These are phyloP conservation scores for Calonectria henricotiae DNA, from an alignment of 2,329 filamentous ascomycete genomes.

Conservation along the genomic window DNA sequence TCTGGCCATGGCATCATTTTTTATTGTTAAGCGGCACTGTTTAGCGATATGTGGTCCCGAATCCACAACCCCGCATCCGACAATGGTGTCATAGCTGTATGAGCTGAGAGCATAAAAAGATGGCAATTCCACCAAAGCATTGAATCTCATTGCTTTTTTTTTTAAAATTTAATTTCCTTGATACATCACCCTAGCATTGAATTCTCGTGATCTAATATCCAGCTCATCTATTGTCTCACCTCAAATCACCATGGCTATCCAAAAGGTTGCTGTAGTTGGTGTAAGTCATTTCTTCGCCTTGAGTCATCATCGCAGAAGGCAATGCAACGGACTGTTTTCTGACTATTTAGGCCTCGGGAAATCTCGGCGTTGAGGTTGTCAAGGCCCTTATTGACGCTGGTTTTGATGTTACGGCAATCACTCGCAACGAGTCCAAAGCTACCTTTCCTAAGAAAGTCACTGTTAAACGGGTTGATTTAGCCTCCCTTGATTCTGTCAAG, in stretches of 20 bases:
- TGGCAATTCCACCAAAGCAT: background rate
- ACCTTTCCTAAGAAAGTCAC: conserved; percentile 35
- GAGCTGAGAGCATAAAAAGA: conserved; percentile 21
- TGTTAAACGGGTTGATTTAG: conserved; percentile 30
- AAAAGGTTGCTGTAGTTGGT: conserved; percentile 31
- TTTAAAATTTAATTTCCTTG: background rate
- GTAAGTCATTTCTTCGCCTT: background rate
- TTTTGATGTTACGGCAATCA: conserved; percentile 34
- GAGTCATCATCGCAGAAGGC: background rate
- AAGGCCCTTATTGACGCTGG: conserved; percentile 30
- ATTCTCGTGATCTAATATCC: background rate
- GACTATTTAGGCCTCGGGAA: conserved; percentile 25
- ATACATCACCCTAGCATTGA: background rate
- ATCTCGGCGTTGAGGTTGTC: conserved; percentile 28
- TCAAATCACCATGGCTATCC: conserved; percentile 25
- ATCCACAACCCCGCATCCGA: conserved; percentile 28
- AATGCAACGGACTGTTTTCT: background rate
- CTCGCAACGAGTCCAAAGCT: conserved; percentile 35
- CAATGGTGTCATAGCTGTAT: conserved; percentile 22
- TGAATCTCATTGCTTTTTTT: background rate
- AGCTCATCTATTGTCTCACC: background rate
- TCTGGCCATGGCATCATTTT: conserved; percentile 28
- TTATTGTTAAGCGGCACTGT: conserved; percentile 29
- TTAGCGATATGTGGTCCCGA: conserved; percentile 31
- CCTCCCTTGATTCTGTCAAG: conserved; percentile 28